Percentiles rank a stretch among this genome's conserved stretches.
These are phyloP conservation scores for Orbilia brochopaga DNA, from an alignment of 2,329 filamentous ascomycete genomes.

Conservation along the genomic window DNA sequence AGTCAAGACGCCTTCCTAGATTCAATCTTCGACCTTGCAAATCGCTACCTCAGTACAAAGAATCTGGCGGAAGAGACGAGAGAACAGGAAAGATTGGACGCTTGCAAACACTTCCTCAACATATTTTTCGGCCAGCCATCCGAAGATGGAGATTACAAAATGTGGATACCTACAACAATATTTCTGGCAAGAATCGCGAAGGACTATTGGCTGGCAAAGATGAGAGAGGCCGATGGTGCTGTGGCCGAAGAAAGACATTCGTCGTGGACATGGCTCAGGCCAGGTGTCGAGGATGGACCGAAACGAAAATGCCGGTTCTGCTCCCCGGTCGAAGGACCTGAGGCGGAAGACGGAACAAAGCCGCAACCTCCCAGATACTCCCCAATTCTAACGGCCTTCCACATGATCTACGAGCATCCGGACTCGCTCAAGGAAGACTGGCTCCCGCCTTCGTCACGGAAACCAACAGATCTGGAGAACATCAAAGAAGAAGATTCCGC, in stretches of 20 bases:
- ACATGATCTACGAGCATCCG: slow-evolving; percentile 30
- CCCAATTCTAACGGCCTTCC: slow-evolving; percentile 29
- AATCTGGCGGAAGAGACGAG: slow-evolving; percentile 7
- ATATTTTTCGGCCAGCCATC: slow-evolving; percentile 29
- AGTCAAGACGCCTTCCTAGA: slow-evolving; percentile 22
- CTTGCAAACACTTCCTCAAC: slow-evolving; percentile 22
- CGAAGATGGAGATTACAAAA: not conserved
- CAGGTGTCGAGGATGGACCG: slow-evolving; percentile 22
- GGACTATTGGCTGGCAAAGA: slow-evolving; percentile 12
- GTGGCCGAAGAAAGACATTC: not conserved
- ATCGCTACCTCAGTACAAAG: slow-evolving; percentile 20
- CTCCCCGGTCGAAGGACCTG: not conserved
- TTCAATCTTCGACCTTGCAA: slow-evolving; percentile 18
- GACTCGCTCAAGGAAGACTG: slow-evolving; percentile 18
- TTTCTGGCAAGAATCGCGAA: slow-evolving; percentile 22
- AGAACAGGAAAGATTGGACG: slow-evolving; percentile 11
- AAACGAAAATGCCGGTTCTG: slow-evolving; percentile 29
- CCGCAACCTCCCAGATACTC: slow-evolving; percentile 13
- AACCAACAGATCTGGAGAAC: not conserved
- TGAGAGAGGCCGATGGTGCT: slow-evolving; percentile 21
- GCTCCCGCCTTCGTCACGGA: not conserved
- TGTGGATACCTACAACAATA: slow-evolving; percentile 22
- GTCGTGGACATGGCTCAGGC: not conserved
- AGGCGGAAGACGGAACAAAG: not conserved
- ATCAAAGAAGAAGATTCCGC: not conserved